A percentile compares a stretch with the other conserved stretches of the same genome.
Evolutionary conservation across 2,329 filamentous ascomycete species (phyloP).

Genomic region (Geosmithia morbida): DNA sequence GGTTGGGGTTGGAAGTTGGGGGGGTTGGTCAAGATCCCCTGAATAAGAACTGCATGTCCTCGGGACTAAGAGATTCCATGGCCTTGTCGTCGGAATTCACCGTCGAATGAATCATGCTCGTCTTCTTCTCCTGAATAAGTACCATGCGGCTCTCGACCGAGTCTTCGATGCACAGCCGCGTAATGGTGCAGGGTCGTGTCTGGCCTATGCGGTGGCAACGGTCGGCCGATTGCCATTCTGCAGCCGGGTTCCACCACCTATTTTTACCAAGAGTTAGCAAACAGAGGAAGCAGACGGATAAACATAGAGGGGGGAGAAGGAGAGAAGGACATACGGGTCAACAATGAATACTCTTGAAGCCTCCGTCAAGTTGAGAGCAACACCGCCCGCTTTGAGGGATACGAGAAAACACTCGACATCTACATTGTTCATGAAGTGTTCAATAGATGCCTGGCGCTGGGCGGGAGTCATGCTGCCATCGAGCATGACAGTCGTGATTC

Average conservation of each 20-base stretch:
- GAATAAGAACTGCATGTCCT: conserved; percentile 96
- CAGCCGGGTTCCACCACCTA: conserved; percentile 99
- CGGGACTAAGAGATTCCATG: conserved; percentile 78
- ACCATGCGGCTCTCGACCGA: conserved; percentile 95
- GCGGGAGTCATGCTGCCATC: conserved; percentile 95
- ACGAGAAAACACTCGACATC: conserved; percentile 94
- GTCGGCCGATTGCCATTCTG: conserved; percentile 96
- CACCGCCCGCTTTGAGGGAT: conserved; percentile 88
- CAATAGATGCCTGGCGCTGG: conserved; percentile 84
- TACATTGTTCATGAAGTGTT: conserved; percentile 91
- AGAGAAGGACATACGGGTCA: conserved; percentile 80
- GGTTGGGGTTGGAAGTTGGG: too few species aligned
- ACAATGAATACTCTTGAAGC: conserved; percentile 92
- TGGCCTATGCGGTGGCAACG: conserved; percentile 91
- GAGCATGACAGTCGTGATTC: conserved; percentile 95
- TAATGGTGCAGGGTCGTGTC: conserved; percentile 85
- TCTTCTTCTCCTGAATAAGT: conserved; percentile 94
- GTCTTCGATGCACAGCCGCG: conserved; percentile 88
- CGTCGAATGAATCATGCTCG: conserved; percentile 92
- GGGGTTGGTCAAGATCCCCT: conserved; percentile 36
- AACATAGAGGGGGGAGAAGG: neutral
- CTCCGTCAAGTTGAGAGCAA: conserved; percentile 89
- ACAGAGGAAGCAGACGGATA: conserved; percentile 9
- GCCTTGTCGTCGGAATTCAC: conserved; percentile 85
- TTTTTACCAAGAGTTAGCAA: neutral